These are phyloP conservation scores for Porosira glacialis DNA, from an alignment of 352 stramenopile genomes.

Conservation along the genomic window DNA sequence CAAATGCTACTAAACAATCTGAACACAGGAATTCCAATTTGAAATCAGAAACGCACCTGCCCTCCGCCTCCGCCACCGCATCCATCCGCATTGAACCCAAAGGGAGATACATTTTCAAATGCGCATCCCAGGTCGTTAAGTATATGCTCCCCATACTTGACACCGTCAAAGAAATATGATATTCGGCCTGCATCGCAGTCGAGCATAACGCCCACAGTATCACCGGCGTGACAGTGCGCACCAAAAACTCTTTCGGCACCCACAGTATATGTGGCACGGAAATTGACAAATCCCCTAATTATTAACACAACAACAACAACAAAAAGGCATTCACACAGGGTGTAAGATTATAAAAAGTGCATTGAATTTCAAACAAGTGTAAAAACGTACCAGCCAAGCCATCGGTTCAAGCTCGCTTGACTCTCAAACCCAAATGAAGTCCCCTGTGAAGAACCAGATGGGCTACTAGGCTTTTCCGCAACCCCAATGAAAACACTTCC, in stretches of 20 bases:
- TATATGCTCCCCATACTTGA: conserved; percentile 99
- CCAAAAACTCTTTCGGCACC: conserved; percentile 86
- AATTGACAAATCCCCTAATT: conserved; percentile 96
- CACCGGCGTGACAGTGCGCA: conserved; percentile 85
- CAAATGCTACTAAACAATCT: too few species aligned
- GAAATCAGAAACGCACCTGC: conserved; percentile 36
- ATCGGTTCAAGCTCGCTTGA: conserved; percentile 52
- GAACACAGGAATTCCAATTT: not conserved
- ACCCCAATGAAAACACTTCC: conserved; percentile 97
- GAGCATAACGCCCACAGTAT: conserved; percentile 98
- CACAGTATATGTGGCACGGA: conserved; percentile 86
- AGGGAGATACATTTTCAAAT: conserved; percentile 89
- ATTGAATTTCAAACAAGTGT: not conserved
- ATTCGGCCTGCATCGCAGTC: conserved; percentile 97
- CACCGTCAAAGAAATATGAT: conserved; percentile 96
- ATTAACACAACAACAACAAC: conserved; percentile 1
- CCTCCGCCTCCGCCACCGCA: conserved; percentile 77
- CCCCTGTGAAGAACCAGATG: conserved; percentile 41
- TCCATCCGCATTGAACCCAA: conserved; percentile 82
- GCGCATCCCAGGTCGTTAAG: conserved; percentile 95
- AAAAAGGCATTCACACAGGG: not conserved
- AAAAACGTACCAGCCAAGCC: conserved; percentile 54
- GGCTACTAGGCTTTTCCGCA: conserved; percentile 81
- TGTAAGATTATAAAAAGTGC: not conserved
- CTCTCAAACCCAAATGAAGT: conserved; percentile 48